Conservation (phyloP, 805 yeast species). For the Ogataea methanolica region DNA sequence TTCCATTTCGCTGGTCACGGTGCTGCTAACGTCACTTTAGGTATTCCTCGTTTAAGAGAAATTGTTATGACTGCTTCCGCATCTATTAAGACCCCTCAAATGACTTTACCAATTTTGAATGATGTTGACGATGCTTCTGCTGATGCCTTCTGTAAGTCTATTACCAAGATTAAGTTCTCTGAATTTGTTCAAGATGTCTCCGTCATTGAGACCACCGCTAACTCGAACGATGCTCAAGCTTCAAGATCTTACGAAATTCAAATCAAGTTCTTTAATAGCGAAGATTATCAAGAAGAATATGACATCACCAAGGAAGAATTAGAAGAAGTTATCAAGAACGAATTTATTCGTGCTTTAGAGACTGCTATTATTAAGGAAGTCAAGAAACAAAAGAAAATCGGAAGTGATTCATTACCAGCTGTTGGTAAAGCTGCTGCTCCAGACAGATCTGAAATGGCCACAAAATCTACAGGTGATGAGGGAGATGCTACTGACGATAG, state of each 20-base stretch:
- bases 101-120: constrained; percentile 80
- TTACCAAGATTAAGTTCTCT: constrained; percentile 77
- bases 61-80: constrained; percentile 99
- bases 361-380: constrained; percentile 71
- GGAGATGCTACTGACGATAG: constrained; percentile 64
- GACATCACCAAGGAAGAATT: constrained; percentile 80
- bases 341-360: constrained; percentile 71
- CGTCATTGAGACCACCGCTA: constrained; percentile 85
- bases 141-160: constrained; percentile 86
- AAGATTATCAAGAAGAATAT: constrained; percentile 82
- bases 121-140: constrained; percentile 86
- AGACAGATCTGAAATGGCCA: constrained; percentile 41
- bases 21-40: constrained; percentile 98
- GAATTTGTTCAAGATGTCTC: constrained; percentile 82
- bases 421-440: constrained; percentile 70
- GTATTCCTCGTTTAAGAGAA: constrained; percentile 99
- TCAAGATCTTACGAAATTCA: constrained; percentile 71
- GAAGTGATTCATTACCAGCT: constrained; percentile 48
- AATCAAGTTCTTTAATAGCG: constrained; percentile 66
- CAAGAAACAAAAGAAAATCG: constrained; percentile 65
- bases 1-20: constrained; percentile 99
- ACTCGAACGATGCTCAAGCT: constrained; percentile 39
- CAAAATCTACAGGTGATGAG: constrained; percentile 24
- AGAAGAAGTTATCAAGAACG: constrained; percentile 58
- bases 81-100: constrained; percentile 95